Evolutionary conservation across 140 eudicot genomes (phyloP).

Genomic region (Cichorium intybus): DNA sequence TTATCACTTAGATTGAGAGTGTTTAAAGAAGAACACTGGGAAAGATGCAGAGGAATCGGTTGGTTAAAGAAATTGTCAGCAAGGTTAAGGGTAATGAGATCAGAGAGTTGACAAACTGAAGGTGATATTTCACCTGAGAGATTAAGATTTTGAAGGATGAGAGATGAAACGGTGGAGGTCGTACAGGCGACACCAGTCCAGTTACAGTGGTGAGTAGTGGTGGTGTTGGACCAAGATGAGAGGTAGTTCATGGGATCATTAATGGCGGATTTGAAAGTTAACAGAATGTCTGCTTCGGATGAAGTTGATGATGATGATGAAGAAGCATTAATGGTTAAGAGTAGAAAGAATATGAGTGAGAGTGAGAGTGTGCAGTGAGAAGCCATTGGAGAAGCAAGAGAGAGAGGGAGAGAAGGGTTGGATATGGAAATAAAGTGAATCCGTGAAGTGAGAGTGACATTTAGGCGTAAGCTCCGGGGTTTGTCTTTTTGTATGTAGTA

Average conservation of each 20-base stretch:
- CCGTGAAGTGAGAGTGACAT: conserved; percentile 36
- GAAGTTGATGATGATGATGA: conserved; percentile 25
- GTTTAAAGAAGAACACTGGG: conserved; percentile 60
- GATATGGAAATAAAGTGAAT: conserved; percentile 19
- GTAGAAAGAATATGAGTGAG: conserved; percentile 33
- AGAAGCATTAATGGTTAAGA: conserved; percentile 29
- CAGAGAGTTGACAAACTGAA: conserved; percentile 49
- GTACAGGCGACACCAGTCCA: conserved; percentile 88
- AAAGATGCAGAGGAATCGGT: conserved; percentile 84
- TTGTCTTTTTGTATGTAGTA: conserved; percentile 32
- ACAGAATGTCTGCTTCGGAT: conserved; percentile 65
- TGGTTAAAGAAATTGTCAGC: conserved; percentile 81
- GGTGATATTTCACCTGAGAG: conserved; percentile 91
- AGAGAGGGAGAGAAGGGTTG: neutral
- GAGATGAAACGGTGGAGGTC: conserved; percentile 43
- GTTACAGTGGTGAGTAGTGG: conserved; percentile 63
- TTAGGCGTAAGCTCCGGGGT: neutral
- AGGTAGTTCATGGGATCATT: conserved; percentile 65
- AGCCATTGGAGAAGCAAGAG: conserved; percentile 44
- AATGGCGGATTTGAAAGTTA: conserved; percentile 68
- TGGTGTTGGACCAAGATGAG: conserved; percentile 69
- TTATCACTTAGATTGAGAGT: conserved; percentile 70
- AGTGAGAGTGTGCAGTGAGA: conserved; percentile 39
- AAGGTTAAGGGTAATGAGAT: conserved; percentile 53
- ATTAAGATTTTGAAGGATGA: conserved; percentile 63